Percentiles rank a stretch among this genome's conserved stretches.
These are phyloP conservation scores for Corylus heterophylla DNA, from an alignment of 306 rosid genomes.

Conservation along the genomic window DNA sequence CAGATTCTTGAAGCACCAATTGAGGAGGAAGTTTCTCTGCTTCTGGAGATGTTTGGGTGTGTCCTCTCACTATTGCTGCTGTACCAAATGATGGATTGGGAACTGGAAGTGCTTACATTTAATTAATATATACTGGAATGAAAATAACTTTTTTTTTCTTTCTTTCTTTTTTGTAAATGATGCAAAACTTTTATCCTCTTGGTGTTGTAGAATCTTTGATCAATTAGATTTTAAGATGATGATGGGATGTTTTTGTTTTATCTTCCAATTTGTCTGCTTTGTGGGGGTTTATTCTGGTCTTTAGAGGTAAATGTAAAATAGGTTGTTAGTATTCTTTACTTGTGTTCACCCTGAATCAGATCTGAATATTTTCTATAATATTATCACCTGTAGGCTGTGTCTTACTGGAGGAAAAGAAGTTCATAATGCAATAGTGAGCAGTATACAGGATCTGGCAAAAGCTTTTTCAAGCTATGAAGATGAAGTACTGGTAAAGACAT, in stretches of 20 bases:
- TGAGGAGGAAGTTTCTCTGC: constrained; percentile 94
- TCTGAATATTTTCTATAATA: constrained; percentile 4
- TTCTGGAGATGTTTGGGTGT: constrained; percentile 94
- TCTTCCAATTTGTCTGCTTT: background rate
- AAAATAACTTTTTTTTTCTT: background rate
- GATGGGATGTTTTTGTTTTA: background rate
- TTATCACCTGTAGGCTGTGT: constrained; percentile 59
- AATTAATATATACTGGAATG: constrained; percentile 19
- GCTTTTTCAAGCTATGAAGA: constrained; percentile 77
- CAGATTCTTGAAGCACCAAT: constrained; percentile 93
- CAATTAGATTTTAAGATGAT: background rate
- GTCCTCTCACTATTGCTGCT: constrained; percentile 31
- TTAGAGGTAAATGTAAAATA: background rate
- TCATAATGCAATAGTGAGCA: constrained; percentile 90
- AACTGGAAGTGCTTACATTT: constrained; percentile 20
- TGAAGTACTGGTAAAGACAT: constrained; percentile 83
- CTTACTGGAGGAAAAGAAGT: constrained; percentile 93
- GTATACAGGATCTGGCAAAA: constrained; percentile 91
- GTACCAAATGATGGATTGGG: constrained; percentile 17
- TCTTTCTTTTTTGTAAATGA: background rate
- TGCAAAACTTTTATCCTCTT: constrained; percentile 2
- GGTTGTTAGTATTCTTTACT: constrained; percentile 13
- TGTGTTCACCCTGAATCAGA: constrained; percentile 3
- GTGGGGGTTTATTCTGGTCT: background rate
- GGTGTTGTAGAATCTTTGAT: background rate